Percentiles rank a stretch among this genome's conserved stretches.
These are phyloP conservation scores for Phytomonas francai DNA, from an alignment of 208 protist genomes.

Conservation along the genomic window DNA sequence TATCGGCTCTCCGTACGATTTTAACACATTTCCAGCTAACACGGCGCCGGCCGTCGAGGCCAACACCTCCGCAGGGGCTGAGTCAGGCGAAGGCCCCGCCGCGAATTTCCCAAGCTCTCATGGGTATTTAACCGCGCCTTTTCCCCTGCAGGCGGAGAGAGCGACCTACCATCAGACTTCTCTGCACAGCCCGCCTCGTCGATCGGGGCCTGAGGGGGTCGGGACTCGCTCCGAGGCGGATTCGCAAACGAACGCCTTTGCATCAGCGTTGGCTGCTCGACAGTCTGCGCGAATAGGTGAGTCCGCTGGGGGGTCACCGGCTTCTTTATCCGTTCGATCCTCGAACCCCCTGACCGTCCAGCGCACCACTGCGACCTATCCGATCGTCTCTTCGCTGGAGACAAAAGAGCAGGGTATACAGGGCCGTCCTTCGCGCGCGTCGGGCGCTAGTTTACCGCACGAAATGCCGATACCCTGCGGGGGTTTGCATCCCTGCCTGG, in stretches of 20 bases:
- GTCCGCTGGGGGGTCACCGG: background rate
- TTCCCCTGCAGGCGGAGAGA: too few relatives aligned
- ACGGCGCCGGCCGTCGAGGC: background rate
- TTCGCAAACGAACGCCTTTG: background rate
- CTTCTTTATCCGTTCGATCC: background rate
- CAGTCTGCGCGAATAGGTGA: background rate
- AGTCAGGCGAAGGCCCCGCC: background rate
- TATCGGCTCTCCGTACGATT: slow-evolving; percentile 1
- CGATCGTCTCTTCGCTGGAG: background rate
- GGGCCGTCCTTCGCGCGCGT: too few relatives aligned
- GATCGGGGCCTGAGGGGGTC: background rate
- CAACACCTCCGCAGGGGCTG: background rate
- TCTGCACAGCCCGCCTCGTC: background rate
- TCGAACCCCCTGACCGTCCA: background rate
- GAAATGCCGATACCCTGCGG: background rate
- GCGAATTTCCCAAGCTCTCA: background rate
- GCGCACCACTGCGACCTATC: background rate
- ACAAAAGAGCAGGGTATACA: background rate
- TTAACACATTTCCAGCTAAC: slow-evolving; percentile 1
- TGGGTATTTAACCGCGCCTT: too few relatives aligned
- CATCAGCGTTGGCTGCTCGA: background rate
- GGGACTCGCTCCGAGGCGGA: background rate
- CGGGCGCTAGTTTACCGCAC: background rate
- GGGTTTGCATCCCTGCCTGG: background rate
- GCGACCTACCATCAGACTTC: too few relatives aligned